phyloP scores from a whole-genome alignment of 2,329 filamentous ascomycete species.

The Xylaria arbuscula region DNA sequence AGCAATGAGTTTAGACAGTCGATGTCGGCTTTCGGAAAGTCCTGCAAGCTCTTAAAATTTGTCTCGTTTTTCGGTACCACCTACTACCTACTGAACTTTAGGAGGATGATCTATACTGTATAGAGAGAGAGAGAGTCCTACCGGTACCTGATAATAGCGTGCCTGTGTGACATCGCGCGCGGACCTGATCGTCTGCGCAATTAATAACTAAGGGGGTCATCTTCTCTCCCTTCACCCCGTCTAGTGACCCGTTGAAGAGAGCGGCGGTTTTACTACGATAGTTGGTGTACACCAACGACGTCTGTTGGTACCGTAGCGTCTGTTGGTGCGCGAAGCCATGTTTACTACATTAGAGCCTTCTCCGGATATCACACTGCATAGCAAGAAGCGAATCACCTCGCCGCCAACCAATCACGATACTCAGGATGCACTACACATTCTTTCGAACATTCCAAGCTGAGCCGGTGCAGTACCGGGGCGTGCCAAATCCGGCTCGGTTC shows the following conservation, averaged over 20 bases:
- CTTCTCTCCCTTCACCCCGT: too few species aligned
- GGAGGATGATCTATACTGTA: too few species aligned
- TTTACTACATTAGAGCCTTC: neutral
- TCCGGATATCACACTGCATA: slow-evolving; percentile 27
- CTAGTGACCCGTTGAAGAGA: too few species aligned
- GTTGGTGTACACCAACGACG: neutral
- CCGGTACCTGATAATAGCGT: neutral
- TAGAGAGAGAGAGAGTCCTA: too few species aligned
- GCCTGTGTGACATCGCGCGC: too few species aligned
- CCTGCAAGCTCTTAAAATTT: slow-evolving; percentile 32
- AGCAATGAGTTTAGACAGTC: neutral
- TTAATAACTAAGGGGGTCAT: too few species aligned
- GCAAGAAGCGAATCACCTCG: slow-evolving; percentile 29
- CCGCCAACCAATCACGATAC: slow-evolving; percentile 38
- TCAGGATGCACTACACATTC: slow-evolving; percentile 34
- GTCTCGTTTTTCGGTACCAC: slow-evolving; percentile 14
- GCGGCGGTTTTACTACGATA: too few species aligned
- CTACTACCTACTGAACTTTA: too few species aligned
- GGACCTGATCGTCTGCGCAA: too few species aligned
- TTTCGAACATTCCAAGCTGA: slow-evolving; percentile 36
- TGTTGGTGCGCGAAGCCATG: neutral
- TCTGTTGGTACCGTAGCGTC: neutral
- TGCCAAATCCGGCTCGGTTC: neutral
- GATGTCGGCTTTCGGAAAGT: neutral
- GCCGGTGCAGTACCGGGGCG: slow-evolving; percentile 16